Base-by-base conservation (phyloP, 352 stramenopile species). In the Pythium coloratum region DNA sequence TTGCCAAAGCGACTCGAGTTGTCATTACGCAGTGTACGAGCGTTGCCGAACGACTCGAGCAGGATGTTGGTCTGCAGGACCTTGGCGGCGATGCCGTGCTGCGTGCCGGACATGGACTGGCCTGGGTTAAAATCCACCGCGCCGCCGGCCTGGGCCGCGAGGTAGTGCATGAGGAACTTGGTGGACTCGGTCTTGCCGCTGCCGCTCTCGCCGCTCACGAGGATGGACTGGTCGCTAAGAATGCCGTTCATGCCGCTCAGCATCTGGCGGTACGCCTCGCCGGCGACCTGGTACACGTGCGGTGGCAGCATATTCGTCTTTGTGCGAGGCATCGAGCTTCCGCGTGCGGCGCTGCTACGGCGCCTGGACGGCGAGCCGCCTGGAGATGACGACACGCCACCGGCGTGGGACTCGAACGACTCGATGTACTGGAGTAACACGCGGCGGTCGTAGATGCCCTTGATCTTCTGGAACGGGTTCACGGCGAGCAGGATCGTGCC, bases 1-100 rank as follows among this genome's bases (percentile, higher is more conserved):
- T 97, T 97, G 65, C 90, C 90, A 58, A 97, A 97, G 34, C 90
- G 88, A 75, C 86, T 95, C n/a, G 86, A 95, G 69, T 97, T 97
- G 76, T 96, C 85, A 64, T 97, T 97, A 46, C 90, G 82, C 34
- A 94, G 72, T 14, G 90, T 97, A 14, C 86, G 84, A 33, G 90
- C 90, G 59, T 97, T 97, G 34, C 90, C 90, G 62, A 97, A 97
- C 7, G 89, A 91, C 62, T 97, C 91, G 33, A 97, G 78, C 12
- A 97, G 62, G 47, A 90, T 92, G 65, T 97, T 97, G 49, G 90
- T 94, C 71, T 97, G 86, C 32, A 97, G 65, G 0, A 98, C 88
- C 61, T 97, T 95, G n/a, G 84, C 84, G 20, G 85, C 86, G 64
- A 96, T 90, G 24, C 81, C 82, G 50, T 66, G 63, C 46, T 44